Percentiles rank a stretch among this genome's conserved stretches.
These are phyloP conservation scores for Ustilago bromivora DNA, from an alignment of 1,284 basidiomycete genomes.

Conservation along the genomic window DNA sequence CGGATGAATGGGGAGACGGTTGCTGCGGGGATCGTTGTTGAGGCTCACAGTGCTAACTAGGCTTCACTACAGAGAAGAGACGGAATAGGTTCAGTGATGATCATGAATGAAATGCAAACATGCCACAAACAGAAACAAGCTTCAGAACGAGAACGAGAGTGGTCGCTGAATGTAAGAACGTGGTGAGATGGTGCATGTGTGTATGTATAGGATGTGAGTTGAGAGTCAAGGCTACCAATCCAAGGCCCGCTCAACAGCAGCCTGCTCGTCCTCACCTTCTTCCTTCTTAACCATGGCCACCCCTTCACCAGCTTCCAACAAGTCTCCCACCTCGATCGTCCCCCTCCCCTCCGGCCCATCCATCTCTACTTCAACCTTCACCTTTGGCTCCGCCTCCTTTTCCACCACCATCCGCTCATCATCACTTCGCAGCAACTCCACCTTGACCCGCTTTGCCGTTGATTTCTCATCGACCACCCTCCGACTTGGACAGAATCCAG, in stretches of 20 bases:
- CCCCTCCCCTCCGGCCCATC: conserved; percentile 5
- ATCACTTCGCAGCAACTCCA: conserved; percentile 9
- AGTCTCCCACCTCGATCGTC: conserved; percentile 11
- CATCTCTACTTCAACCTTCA: conserved; percentile 43
- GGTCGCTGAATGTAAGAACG: background rate
- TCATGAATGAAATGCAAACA: background rate
- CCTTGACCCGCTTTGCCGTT: conserved; percentile 45
- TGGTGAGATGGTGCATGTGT: background rate
- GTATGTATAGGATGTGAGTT: background rate
- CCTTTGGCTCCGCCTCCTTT: conserved; percentile 2
- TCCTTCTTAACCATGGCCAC: conserved; percentile 23
- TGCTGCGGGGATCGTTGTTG: conserved; percentile 78
- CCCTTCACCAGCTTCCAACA: conserved; percentile 3
- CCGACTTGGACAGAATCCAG: conserved; percentile 58
- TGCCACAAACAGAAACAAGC: background rate
- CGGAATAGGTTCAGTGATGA: background rate
- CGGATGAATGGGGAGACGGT: conserved; percentile 92
- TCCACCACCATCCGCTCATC: background rate
- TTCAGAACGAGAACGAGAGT: background rate
- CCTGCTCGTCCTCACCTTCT: conserved; percentile 7
- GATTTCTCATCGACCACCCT: conserved; percentile 52
- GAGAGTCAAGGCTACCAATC: conserved; percentile 29
- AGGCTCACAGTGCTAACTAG: conserved; percentile 30
- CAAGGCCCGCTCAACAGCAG: conserved; percentile 22
- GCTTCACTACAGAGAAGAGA: background rate